Evolutionary conservation across 75 land plant genomes (phyloP).

Genomic region (Selaginella moellendorffii): DNA sequence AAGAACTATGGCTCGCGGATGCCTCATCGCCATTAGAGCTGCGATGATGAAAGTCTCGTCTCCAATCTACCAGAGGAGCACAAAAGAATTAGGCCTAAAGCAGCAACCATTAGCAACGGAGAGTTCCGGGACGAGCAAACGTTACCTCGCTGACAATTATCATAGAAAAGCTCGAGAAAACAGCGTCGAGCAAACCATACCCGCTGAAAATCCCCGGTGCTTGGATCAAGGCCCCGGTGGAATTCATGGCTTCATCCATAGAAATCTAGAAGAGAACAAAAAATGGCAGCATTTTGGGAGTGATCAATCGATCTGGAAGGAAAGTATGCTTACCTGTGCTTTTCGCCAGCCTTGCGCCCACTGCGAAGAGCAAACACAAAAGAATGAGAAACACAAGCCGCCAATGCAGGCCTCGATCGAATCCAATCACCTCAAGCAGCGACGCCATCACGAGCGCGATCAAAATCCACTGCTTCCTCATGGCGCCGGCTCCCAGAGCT

Average conservation of each 20-base stretch:
- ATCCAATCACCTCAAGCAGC: too few species aligned
- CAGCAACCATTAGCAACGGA: not conserved
- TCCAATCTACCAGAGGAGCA: constrained; percentile 50
- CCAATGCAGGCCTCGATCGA: too few species aligned
- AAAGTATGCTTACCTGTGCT: not conserved
- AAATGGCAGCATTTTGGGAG: too few species aligned
- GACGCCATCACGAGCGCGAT: too few species aligned
- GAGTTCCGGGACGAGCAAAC: not conserved
- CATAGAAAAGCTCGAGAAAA: constrained; percentile 88
- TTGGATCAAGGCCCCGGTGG: not conserved
- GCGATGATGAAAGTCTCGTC: constrained; percentile 98
- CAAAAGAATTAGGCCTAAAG: not conserved
- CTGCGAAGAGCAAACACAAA: too few species aligned
- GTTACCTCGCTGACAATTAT: constrained; percentile 90
- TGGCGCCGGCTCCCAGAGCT: too few species aligned
- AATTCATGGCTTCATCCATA: not conserved
- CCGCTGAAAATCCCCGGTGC: constrained; percentile 8
- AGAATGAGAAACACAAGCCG: too few species aligned
- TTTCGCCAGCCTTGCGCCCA: too few species aligned
- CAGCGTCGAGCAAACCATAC: constrained; percentile 72
- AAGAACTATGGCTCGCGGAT: constrained; percentile 86
- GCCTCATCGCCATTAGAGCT: constrained; percentile 96
- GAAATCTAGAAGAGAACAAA: not conserved
- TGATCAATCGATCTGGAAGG: too few species aligned
- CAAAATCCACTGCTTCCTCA: too few species aligned